Percentiles rank a stretch among this genome's conserved stretches.
Evolutionary conservation across 2,329 filamentous ascomycete species (phyloP).

Genomic region (Sordariomycetes sp.): DNA sequence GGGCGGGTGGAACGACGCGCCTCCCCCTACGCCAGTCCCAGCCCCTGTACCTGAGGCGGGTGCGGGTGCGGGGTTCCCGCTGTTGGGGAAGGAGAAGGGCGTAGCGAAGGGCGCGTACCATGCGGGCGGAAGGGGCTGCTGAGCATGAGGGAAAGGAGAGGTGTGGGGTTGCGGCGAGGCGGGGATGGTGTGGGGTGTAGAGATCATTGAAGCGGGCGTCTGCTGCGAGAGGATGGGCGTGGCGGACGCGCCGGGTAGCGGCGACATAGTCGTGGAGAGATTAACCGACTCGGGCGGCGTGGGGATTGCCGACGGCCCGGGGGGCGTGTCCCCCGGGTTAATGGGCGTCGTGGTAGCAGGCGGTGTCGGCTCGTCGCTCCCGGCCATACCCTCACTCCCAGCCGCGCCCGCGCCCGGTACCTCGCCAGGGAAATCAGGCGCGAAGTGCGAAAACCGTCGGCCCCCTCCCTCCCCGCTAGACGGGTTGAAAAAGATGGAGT

Average conservation of each 20-base stretch:
- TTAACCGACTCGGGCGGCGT: slow-evolving; percentile 30
- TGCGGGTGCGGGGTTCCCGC: slow-evolving; percentile 7
- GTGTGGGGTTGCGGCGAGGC: slow-evolving; percentile 9
- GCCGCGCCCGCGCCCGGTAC: neutral
- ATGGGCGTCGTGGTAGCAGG: slow-evolving; percentile 2
- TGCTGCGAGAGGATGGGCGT: slow-evolving; percentile 18
- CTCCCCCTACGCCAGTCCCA: no score
- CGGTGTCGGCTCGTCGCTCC: neutral
- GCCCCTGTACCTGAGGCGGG: no score
- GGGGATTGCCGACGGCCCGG: slow-evolving; percentile 16
- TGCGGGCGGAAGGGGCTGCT: slow-evolving; percentile 8
- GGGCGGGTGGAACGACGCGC: neutral
- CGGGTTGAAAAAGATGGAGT: slow-evolving; percentile 52
- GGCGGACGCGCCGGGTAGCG: slow-evolving; percentile 17
- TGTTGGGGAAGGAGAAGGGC: slow-evolving; percentile 4
- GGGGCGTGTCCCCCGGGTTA: slow-evolving; percentile 3
- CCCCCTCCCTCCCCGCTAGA: slow-evolving; percentile 38
- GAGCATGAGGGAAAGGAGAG: slow-evolving; percentile 21
- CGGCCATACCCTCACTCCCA: neutral
- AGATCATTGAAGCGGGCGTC: slow-evolving; percentile 8
- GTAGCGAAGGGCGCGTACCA: neutral
- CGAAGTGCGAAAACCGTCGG: slow-evolving; percentile 50
- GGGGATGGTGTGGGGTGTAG: slow-evolving; percentile 15
- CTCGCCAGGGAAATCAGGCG: slow-evolving; percentile 32
- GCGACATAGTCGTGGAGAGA: slow-evolving; percentile 21